Percentiles rank a stretch among this genome's conserved stretches.
phyloP scores from a whole-genome alignment of 2,329 filamentous ascomycete genomes.

The Fonsecaea pedrosoi region DNA sequence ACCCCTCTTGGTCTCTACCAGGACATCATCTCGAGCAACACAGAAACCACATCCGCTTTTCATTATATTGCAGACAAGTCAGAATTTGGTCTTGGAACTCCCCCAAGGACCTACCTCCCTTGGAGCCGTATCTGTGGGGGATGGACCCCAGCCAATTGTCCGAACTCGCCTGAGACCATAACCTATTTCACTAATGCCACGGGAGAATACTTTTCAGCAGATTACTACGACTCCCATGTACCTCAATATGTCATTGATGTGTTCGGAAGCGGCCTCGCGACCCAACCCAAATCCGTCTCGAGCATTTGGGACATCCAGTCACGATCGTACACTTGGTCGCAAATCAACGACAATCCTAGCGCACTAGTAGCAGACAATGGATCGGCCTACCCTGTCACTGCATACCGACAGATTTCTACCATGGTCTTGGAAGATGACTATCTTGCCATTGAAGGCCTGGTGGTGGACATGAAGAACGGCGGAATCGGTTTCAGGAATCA shows the following conservation, averaged over 20 bases:
- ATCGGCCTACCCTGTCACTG: conserved; percentile 35
- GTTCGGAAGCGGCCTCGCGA: conserved; percentile 48
- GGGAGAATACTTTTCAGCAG: conserved; percentile 12
- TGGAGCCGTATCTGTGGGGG: conserved; percentile 46
- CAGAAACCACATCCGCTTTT: conserved; percentile 42
- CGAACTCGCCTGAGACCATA: conserved; percentile 35
- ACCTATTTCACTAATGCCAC: conserved; percentile 27
- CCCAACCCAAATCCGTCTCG: conserved; percentile 45
- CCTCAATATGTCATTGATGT: conserved; percentile 46
- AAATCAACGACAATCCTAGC: conserved; percentile 2
- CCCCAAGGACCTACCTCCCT: conserved; percentile 42
- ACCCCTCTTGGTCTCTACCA: conserved; percentile 57
- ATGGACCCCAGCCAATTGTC: conserved; percentile 35
- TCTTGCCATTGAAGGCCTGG: conserved; percentile 46
- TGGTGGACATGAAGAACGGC: conserved; percentile 49
- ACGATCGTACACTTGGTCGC: conserved; percentile 40
- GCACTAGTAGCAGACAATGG: not conserved
- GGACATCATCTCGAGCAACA: conserved; percentile 39
- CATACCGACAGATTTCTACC: conserved; percentile 42
- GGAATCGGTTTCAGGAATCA: conserved; percentile 56
- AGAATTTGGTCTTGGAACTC: conserved; percentile 51
- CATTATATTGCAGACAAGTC: conserved; percentile 48
- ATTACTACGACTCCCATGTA: conserved; percentile 44
- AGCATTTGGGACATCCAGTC: conserved; percentile 55
- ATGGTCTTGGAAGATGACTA: conserved; percentile 44